Percentiles rank a stretch among this genome's conserved stretches.
Conservation (phyloP, 2,329 filamentous ascomycete species). For the Pochonia chlamydosporia region DNA sequence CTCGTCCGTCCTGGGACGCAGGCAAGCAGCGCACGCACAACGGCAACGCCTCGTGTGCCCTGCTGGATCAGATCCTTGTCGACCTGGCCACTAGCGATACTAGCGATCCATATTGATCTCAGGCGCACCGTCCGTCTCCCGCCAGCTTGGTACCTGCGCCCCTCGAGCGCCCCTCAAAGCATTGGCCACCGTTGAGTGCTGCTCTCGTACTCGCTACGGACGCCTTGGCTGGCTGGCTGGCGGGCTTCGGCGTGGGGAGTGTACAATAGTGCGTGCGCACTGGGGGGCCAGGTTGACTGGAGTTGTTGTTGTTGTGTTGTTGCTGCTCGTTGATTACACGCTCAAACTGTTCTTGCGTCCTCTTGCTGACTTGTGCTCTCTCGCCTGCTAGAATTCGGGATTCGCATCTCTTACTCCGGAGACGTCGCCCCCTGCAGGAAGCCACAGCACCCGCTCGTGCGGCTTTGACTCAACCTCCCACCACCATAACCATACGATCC, state of each 20-base stretch:
- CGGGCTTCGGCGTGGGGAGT: too few relatives aligned
- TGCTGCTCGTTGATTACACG: too few relatives aligned
- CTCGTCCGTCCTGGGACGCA: too few relatives aligned
- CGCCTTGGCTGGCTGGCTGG: too few relatives aligned
- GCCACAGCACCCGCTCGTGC: neutral
- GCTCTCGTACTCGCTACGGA: too few relatives aligned
- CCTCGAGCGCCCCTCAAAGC: slow-evolving; percentile 1
- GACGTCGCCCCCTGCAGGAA: neutral
- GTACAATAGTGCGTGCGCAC: too few relatives aligned
- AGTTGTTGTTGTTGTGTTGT: too few relatives aligned
- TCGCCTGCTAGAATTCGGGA: neutral
- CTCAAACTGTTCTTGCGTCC: too few relatives aligned
- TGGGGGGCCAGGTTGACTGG: too few relatives aligned
- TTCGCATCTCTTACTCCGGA: neutral
- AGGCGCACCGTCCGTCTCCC: slow-evolving; percentile 8
- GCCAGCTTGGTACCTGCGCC: slow-evolving; percentile 12
- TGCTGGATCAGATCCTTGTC: slow-evolving; percentile 15
- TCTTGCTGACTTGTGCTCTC: neutral
- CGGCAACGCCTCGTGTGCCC: slow-evolving; percentile 2
- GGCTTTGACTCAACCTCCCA: neutral
- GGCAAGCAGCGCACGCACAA: slow-evolving; percentile 2
- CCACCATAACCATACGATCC: neutral
- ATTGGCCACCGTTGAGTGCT: too few relatives aligned
- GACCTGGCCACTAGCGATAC: slow-evolving; percentile 16
- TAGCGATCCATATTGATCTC: slow-evolving; percentile 6